Evolutionary conservation across 2,329 filamentous ascomycete species (phyloP).

Genomic region (Xylaria sp.): DNA sequence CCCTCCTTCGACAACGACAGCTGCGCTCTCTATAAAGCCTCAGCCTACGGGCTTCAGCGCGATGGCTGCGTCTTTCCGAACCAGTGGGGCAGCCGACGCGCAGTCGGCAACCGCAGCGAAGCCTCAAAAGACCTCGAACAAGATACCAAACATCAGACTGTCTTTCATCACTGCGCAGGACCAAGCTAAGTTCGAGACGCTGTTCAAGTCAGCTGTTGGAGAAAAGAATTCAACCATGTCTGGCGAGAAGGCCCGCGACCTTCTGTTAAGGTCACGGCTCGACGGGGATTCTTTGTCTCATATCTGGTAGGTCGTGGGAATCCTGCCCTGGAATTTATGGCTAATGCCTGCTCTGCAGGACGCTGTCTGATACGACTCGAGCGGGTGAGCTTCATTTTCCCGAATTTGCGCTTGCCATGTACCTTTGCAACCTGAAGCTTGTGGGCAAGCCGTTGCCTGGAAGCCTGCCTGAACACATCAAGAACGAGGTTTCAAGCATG

Average conservation of each 20-base stretch:
- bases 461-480: conserved; percentile 82
- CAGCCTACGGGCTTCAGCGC: conserved; percentile 73
- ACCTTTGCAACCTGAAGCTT: conserved; percentile 93
- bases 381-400: conserved; percentile 96
- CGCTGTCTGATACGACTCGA: conserved; percentile 93
- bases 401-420: conserved; percentile 98
- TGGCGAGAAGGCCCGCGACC: conserved; percentile 90
- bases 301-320: conserved; percentile 75
- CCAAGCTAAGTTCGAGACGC: conserved; percentile 95
- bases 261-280: conserved; percentile 88
- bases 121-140: conserved; percentile 68
- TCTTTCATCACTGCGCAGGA: conserved; percentile 97
- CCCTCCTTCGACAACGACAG: conserved; percentile 59
- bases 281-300: conserved; percentile 88
- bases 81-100: conserved; percentile 56
- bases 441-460: conserved; percentile 85
- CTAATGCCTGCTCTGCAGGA: conserved; percentile 64
- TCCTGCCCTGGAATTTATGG: conserved; percentile 14
- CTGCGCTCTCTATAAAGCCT: conserved; percentile 66
- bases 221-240: conserved; percentile 86
- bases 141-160: conserved; percentile 92
- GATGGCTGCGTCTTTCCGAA: conserved; percentile 75
- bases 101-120: conserved; percentile 55
- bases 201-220: conserved; percentile 95
- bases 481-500: conserved; percentile 99